Conservation (phyloP, 805 yeast genomes). For the Candida bentonensis region DNA sequence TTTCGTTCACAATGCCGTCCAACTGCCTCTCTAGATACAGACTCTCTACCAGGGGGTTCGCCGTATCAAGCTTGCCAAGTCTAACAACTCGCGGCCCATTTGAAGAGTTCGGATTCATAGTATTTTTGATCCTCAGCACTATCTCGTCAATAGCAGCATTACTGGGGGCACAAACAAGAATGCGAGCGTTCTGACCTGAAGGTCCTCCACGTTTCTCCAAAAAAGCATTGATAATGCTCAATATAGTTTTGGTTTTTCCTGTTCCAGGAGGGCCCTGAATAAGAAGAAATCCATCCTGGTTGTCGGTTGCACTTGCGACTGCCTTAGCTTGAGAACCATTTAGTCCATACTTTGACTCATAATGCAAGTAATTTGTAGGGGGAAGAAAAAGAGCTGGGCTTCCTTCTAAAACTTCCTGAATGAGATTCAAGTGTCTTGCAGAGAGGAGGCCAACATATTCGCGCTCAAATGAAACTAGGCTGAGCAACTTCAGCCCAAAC, state of each 20-base stretch:
- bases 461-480: constrained; percentile 84
- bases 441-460: constrained; percentile 79
- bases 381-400: constrained; percentile 33
- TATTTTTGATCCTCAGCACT: constrained; percentile 64
- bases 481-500: constrained; percentile 58
- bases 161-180: constrained; percentile 92
- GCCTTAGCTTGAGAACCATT: constrained; percentile 90
- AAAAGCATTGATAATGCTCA: constrained; percentile 77
- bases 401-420: constrained; percentile 53
- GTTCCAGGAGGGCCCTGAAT: constrained; percentile 99
- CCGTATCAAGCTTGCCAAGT: constrained; percentile 79
- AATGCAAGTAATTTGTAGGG: constrained; percentile 26
- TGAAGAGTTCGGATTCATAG: constrained; percentile 29
- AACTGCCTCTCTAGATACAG: constrained; percentile 77
- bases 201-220: constrained; percentile 8
- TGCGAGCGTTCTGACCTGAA: constrained; percentile 28
- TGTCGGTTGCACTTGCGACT: constrained; percentile 52
- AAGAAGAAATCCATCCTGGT: constrained; percentile 62
- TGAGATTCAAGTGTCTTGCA: constrained; percentile 64
- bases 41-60: constrained; percentile 68
- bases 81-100: constrained; percentile 57
- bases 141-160: constrained; percentile 98
- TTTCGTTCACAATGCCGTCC: constrained; percentile 25
- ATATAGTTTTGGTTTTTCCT: constrained; percentile 93
- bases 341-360: constrained; percentile 40